Evolutionary conservation across 805 yeast species (phyloP).

Genomic region (Metschnikowia henanensis): DNA sequence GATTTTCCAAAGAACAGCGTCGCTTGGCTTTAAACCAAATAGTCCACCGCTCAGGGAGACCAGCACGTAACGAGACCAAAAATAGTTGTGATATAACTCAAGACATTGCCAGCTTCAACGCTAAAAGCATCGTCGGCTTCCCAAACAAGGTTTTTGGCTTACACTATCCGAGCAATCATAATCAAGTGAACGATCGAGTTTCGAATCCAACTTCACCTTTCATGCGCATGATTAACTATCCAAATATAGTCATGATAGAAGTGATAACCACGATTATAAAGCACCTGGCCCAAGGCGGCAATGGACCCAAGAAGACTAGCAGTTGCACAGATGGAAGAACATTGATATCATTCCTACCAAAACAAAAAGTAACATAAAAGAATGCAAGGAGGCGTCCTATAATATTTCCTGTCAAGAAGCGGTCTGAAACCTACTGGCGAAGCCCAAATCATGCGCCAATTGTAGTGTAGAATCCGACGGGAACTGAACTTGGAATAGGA

Average conservation of each 20-base stretch:
- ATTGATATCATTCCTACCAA: slow-evolving; percentile 38
- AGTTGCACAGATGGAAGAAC: slow-evolving; percentile 32
- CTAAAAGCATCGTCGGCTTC: slow-evolving; percentile 12
- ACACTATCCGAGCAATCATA: slow-evolving; percentile 29
- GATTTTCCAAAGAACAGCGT: slow-evolving; percentile 28
- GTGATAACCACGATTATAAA: slow-evolving; percentile 32
- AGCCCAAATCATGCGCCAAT: slow-evolving; percentile 20
- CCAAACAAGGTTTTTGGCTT: slow-evolving; percentile 25
- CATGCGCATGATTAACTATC: slow-evolving; percentile 32
- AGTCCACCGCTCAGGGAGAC: slow-evolving; percentile 35
- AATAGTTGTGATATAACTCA: slow-evolving; percentile 28
- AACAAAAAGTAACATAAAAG: slow-evolving; percentile 29
- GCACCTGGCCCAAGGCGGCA: slow-evolving; percentile 39
- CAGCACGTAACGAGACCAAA: slow-evolving; percentile 37
- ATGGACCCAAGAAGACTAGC: slow-evolving; percentile 26
- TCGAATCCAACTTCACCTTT: slow-evolving; percentile 35
- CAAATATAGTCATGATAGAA: slow-evolving; percentile 30
- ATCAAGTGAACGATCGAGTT: slow-evolving; percentile 28
- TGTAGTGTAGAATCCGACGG: slow-evolving; percentile 17
- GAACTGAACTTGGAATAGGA: slow-evolving; percentile 17
- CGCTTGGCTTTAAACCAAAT: slow-evolving; percentile 31
- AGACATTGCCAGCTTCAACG: slow-evolving; percentile 27
- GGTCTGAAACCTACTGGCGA: slow-evolving; percentile 30
- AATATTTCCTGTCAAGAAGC: slow-evolving; percentile 32
- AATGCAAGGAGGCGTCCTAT: slow-evolving; percentile 32